Conservation (phyloP, 2,329 filamentous ascomycete species). For the Pseudodiploospora longispora region DNA sequence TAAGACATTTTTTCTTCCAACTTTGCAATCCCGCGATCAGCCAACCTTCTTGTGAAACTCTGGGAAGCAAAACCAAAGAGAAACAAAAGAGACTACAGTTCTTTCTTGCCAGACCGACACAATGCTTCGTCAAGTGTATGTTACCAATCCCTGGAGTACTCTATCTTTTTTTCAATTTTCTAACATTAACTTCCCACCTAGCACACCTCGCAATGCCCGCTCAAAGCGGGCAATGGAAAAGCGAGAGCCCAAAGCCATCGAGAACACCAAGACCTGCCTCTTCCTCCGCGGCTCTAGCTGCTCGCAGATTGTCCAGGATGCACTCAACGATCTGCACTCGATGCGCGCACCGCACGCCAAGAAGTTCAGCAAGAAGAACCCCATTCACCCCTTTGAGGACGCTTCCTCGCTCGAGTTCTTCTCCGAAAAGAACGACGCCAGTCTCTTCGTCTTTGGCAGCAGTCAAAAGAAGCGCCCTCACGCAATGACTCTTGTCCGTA, state of each 20-base stretch:
- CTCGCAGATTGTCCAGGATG: conserved; percentile 74
- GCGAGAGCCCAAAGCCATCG: conserved; percentile 77
- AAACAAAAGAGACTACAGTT: conserved; percentile 9
- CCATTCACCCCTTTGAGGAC: conserved; percentile 90
- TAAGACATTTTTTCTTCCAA: conserved; percentile 21
- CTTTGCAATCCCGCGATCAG: background rate
- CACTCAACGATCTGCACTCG: conserved; percentile 74
- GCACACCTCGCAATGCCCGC: conserved; percentile 65
- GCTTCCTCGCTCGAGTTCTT: conserved; percentile 86
- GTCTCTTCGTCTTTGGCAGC: conserved; percentile 73
- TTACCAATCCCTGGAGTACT: background rate
- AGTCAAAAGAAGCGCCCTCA: conserved; percentile 95
- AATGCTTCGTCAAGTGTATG: conserved; percentile 45
- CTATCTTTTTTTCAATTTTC: background rate
- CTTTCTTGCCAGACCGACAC: conserved; percentile 13
- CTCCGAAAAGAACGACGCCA: conserved; percentile 90
- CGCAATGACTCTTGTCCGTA: conserved; percentile 71
- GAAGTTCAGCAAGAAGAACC: conserved; percentile 96
- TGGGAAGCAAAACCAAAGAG: conserved; percentile 8
- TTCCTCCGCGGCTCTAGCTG: conserved; percentile 83
- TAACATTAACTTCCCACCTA: conserved; percentile 16
- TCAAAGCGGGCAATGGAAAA: conserved; percentile 93
- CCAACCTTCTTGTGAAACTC: conserved; percentile 2
- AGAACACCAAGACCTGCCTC: conserved; percentile 85
- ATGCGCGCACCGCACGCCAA: conserved; percentile 78